Evolutionary conservation across 441 rosid genomes (phyloP).

Genomic region (Bruguiera hainesii): DNA sequence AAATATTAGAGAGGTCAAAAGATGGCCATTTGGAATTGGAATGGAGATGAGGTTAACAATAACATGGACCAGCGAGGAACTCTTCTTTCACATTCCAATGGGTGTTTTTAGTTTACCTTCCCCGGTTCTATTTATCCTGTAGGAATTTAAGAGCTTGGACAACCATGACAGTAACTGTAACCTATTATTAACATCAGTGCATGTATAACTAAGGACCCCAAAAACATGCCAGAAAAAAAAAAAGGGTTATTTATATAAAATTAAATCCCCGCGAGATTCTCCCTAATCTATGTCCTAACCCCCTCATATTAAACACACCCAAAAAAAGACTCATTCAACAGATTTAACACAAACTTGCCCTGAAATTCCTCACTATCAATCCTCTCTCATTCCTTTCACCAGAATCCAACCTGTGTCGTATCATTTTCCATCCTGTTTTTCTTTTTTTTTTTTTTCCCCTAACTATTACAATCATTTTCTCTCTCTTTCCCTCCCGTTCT

Average conservation of each 20-base stretch:
- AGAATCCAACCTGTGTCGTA: constrained; percentile 31
- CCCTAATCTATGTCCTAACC: constrained; percentile 35
- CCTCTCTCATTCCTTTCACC: constrained; percentile 31
- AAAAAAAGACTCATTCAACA: constrained; percentile 27
- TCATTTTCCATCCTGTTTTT: constrained; percentile 1
- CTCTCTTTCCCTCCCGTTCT: constrained; percentile 25
- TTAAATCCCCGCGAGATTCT: constrained; percentile 37
- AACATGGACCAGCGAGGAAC: no score
- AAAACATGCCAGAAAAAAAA: neutral
- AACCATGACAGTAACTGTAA: no score
- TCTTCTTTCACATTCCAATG: no score
- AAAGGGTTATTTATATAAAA: neutral
- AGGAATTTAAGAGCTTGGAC: no score
- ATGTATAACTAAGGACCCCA: no score
- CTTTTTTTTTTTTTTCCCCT: neutral
- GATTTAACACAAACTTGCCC: constrained; percentile 27
- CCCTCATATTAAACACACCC: constrained; percentile 6
- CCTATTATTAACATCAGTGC: no score
- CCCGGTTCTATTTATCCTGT: no score
- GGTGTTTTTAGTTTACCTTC: no score
- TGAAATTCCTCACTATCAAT: constrained; percentile 49
- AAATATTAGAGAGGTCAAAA: no score
- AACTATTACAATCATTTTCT: constrained; percentile 5
- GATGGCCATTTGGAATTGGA: no score
- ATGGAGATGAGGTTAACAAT: no score